These are phyloP conservation scores for Zasmidium angulare DNA, from an alignment of 2,329 filamentous ascomycete species.

Conservation along the genomic window DNA sequence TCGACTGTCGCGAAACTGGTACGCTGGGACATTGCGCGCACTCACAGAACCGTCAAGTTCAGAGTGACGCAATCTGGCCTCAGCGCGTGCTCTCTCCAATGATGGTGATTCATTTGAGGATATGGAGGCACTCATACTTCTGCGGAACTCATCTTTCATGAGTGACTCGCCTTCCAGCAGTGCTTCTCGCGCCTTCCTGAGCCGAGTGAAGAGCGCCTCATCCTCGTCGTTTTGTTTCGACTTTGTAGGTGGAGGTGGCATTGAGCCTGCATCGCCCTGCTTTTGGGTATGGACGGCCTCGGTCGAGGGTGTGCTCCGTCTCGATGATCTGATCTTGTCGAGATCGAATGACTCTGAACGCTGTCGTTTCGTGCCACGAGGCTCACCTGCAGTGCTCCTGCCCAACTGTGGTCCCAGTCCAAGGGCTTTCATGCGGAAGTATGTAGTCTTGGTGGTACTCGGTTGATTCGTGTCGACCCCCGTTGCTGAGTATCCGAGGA, in stretches of 20 bases:
- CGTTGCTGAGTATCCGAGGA: slow-evolving; percentile 28
- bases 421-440: slow-evolving; percentile 52
- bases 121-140: slow-evolving; percentile 24
- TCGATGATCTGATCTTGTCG: background rate
- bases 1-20: slow-evolving; percentile 36
- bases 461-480: slow-evolving; percentile 26
- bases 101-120: slow-evolving; percentile 34
- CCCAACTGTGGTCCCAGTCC: slow-evolving; percentile 38
- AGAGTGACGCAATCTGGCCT: slow-evolving; percentile 29
- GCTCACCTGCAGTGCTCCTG: slow-evolving; percentile 23
- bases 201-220: slow-evolving; percentile 37
- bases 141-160: slow-evolving; percentile 19
- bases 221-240: slow-evolving; percentile 29
- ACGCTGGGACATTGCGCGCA: slow-evolving; percentile 34
- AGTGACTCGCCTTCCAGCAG: slow-evolving; percentile 22
- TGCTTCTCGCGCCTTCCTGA: slow-evolving; percentile 32
- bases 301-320: background rate
- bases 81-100: slow-evolving; percentile 31
- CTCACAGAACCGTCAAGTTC: slow-evolving; percentile 5
- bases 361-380: slow-evolving; percentile 25
- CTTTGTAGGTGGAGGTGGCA: slow-evolving; percentile 17
- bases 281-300: background rate
- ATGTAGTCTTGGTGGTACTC: slow-evolving; percentile 50
- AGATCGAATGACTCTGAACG: slow-evolving; percentile 19
- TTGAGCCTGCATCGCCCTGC: slow-evolving; percentile 11